Conservation (phyloP, 2,329 filamentous ascomycete species). For the Blastomyces silverae region DNA sequence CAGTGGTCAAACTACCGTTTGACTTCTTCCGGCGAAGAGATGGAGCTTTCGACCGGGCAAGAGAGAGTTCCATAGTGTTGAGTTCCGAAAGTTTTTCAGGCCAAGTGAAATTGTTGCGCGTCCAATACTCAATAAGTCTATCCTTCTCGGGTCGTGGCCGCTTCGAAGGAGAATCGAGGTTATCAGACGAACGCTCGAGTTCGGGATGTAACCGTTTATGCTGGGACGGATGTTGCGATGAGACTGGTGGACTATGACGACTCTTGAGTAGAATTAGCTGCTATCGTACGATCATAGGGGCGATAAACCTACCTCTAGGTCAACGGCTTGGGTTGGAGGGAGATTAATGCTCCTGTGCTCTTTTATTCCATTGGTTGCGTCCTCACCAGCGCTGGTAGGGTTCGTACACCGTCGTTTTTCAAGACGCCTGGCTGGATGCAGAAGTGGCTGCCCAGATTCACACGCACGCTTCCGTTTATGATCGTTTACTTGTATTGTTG, state of each 20-base stretch:
- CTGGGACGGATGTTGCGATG: not conserved
- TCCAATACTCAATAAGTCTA: not conserved
- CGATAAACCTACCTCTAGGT: not conserved
- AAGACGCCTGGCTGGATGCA: not conserved
- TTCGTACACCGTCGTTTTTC: not conserved
- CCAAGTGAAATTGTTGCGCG: not conserved
- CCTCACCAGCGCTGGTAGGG: not conserved
- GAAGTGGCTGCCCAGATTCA: not conserved
- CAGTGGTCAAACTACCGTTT: not conserved
- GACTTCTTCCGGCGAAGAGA: constrained; percentile 2
- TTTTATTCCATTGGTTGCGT: not conserved
- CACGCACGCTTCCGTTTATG: not conserved
- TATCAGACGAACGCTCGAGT: not conserved
- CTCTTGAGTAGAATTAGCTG: not conserved
- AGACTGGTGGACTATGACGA: not conserved
- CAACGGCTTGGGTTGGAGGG: not conserved
- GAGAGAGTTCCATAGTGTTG: not conserved
- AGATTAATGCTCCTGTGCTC: not conserved
- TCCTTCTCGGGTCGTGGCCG: not conserved
- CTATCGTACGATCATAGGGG: not conserved
- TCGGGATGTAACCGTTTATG: not conserved
- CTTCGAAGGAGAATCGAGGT: not conserved
- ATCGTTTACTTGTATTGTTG: constrained; percentile 2
- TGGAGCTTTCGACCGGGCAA: not conserved
- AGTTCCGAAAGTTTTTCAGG: not conserved